Base-by-base conservation (phyloP, 1,284 basidiomycete species). In the Cryptococcus wingfieldii region DNA sequence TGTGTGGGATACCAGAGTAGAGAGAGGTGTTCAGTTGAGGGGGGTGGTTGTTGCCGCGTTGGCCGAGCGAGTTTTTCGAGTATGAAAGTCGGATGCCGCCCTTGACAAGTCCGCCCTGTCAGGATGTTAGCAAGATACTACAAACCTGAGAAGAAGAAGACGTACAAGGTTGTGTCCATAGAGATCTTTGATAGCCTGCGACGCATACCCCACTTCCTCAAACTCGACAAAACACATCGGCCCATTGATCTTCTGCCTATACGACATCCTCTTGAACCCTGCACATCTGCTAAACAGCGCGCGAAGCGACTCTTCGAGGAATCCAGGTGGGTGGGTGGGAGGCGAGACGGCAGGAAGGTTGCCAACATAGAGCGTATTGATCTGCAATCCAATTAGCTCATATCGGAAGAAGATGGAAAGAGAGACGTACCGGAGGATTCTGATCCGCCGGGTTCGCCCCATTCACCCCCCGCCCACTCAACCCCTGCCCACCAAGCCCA, bases 151-250 rank as follows among this genome's bases (percentile, higher is more conserved):
- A 42, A 13, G 23, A 10, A 8, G 2, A 10, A 7, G n/a, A 65
- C 71, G 62, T 53, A 72, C 71, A 39, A 98, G 81, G 10, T 85
- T 90, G 71, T 94, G 83, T n/a, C 94, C 95, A 61, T 95, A 93
- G 56, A 97, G 81, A 49, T 94, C 89, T 59, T 86, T 84, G 72
- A 98, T 82, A 14, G 93, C 90, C 72, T 84, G 86, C 4, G 89
- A 86, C 3, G 94, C 95, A 67, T 81, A 85, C 10, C 81, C 77
- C 23, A 97, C 91, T 71, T 93, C 91, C 61, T 95, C 90, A 66
- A 97, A 98, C 87, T 93, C 90, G 48, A 93, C 90, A 74, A 97
- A 96, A 76, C 93, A 97, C 94, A 96, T 96, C 4, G 93, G 92
- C 1, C 93, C 91, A 65, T 93, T 94, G 70, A 84, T 89, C 80